These are phyloP conservation scores for Poa pratensis DNA, from an alignment of 176 grass and related monocot species.

Conservation along the genomic window DNA sequence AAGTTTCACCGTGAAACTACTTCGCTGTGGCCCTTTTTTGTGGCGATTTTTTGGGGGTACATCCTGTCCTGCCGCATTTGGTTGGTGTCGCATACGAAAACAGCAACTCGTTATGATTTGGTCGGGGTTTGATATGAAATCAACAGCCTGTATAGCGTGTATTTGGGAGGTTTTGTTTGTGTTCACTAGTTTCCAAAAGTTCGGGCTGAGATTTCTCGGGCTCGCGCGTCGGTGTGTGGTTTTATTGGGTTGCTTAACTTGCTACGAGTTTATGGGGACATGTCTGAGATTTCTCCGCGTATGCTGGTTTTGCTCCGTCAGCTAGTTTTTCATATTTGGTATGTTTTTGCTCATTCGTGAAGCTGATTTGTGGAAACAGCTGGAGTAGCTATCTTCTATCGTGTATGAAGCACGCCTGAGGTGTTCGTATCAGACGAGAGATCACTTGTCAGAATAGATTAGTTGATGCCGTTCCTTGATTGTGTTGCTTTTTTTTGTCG, in stretches of 20 bases:
- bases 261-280: constrained; percentile 11
- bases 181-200: not conserved
- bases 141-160: not conserved
- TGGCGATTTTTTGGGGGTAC: not conserved
- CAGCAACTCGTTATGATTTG: constrained; percentile 17
- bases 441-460: not conserved
- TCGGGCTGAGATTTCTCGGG: constrained; percentile 6
- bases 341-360: not conserved
- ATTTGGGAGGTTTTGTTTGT: constrained; percentile 19
- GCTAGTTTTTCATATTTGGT: not conserved
- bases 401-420: not conserved
- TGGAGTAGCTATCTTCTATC: not conserved
- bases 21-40: not conserved
- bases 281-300: constrained; percentile 3
- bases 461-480: not conserved
- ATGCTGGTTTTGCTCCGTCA: not conserved
- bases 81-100: constrained; percentile 22
- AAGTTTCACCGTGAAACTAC: constrained; percentile 1
- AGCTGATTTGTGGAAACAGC: not conserved
- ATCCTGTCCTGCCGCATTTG: constrained; percentile 12
- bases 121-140: not conserved
- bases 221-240: not conserved
- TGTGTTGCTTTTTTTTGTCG: not conserved
- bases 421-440: constrained; percentile 7
- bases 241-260: not conserved